Conservation (phyloP, 2,329 filamentous ascomycete species). For the Alternaria gansuensis region DNA sequence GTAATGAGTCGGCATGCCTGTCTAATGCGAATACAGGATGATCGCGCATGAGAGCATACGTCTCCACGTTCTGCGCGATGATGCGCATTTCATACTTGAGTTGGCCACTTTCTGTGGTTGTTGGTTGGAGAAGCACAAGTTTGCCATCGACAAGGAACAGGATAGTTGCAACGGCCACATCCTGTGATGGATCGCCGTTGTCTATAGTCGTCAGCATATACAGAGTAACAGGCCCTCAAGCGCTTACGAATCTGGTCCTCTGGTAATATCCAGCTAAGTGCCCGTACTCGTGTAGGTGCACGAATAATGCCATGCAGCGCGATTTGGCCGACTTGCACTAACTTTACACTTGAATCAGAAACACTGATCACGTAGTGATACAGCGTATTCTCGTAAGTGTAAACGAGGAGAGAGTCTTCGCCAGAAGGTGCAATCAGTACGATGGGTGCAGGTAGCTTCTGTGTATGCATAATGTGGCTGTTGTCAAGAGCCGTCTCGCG, state of each 20-base stretch:
- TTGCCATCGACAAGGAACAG: slow-evolving; percentile 98
- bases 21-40: slow-evolving; percentile 66
- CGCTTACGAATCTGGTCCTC: slow-evolving; percentile 79
- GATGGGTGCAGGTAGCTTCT: slow-evolving; percentile 83
- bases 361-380: slow-evolving; percentile 92
- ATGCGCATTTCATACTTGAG: slow-evolving; percentile 99
- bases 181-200: slow-evolving; percentile 93
- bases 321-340: slow-evolving; percentile 96
- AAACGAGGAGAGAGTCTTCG: slow-evolving; percentile 92
- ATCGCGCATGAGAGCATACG: slow-evolving; percentile 91
- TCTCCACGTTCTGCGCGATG: slow-evolving; percentile 94
- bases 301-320: slow-evolving; percentile 96
- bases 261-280: slow-evolving; percentile 94
- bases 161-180: slow-evolving; percentile 91
- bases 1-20: slow-evolving; percentile 58
- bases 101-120: slow-evolving; percentile 79
- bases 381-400: slow-evolving; percentile 94
- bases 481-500: slow-evolving; percentile 81
- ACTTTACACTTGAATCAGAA: slow-evolving; percentile 72
- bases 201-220: slow-evolving; percentile 53
- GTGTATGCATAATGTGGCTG: slow-evolving; percentile 75
- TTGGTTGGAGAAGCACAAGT: slow-evolving; percentile 88
- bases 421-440: slow-evolving; percentile 89
- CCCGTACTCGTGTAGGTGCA: slow-evolving; percentile 88
- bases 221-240: background rate